These are phyloP conservation scores for Cryptococcus neoformans DNA, from an alignment of 1,284 basidiomycete species.

Conservation along the genomic window DNA sequence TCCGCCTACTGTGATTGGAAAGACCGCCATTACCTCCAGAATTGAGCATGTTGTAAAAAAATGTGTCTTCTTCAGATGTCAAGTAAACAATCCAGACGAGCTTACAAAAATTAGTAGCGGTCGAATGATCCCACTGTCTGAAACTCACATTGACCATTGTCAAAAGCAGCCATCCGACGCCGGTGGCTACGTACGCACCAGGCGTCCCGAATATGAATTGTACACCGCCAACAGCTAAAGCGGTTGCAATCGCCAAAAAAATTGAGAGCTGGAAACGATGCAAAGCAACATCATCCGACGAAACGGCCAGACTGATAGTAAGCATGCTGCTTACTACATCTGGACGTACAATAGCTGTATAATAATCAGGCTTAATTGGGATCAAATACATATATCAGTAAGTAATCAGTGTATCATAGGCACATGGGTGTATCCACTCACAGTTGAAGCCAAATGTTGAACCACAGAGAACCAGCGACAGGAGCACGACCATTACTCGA, in stretches of 20 bases:
- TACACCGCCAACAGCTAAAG: constrained; percentile 65
- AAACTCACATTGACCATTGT: constrained; percentile 65
- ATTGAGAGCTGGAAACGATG: constrained; percentile 67
- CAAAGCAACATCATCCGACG: constrained; percentile 35
- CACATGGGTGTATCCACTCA: constrained; percentile 15
- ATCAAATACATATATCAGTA: constrained; percentile 8
- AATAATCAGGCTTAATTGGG: constrained; percentile 57
- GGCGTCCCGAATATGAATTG: constrained; percentile 24
- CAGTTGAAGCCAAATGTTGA: constrained; percentile 67
- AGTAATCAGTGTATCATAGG: background rate
- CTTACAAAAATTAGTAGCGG: constrained; percentile 45
- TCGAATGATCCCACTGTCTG: background rate
- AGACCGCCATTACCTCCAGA: constrained; percentile 80
- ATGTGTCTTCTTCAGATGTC: constrained; percentile 90
- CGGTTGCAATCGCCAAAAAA: constrained; percentile 80
- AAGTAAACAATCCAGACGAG: constrained; percentile 96
- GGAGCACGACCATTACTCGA: constrained; percentile 19
- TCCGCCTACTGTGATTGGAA: constrained; percentile 49
- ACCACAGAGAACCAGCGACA: constrained; percentile 75
- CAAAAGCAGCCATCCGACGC: constrained; percentile 90
- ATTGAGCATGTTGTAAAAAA: constrained; percentile 78
- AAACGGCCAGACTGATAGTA: constrained; percentile 31
- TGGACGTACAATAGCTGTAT: constrained; percentile 41
- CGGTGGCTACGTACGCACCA: constrained; percentile 71
- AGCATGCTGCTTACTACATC: background rate